Base-by-base conservation (phyloP, 2,329 filamentous ascomycete species). In the Ophiosphaerella narmari region DNA sequence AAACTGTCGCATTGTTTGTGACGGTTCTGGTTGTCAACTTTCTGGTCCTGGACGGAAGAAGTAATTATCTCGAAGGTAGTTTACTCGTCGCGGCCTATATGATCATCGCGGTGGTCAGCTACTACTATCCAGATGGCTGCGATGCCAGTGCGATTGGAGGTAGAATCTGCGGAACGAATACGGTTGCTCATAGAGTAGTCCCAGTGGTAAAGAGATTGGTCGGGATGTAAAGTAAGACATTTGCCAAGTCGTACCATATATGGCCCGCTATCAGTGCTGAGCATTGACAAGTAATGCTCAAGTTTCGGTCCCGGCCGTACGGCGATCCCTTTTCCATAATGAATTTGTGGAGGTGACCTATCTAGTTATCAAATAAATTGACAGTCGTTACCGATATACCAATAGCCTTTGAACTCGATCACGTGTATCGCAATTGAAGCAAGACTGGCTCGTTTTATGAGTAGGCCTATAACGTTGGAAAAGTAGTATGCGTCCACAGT, bases 1-100 rank as follows among this genome's bases (percentile, higher is more conserved):
- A 85, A 67, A 85, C 82, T 2, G 76, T 91, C 18, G 87, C 89
- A 35, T 77, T 96, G 35, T 95, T 96, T 61, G 89, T 94, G 11
- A 86, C 90, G 2, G 89, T 90, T 0, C 83, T 96, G 36, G 80
- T 96, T 31, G 89, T 92, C 50, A 96, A 95, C 69, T 96, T 95
- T 68, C 75, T 96, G 37, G 90, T 95, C 41, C 81, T 87, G 16
- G 90, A 95, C 62, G 91, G 90, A 26, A 85, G 90, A 70, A 91
- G 87, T 55, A 90, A 93, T 62, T 94, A 90, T 77, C 80, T 93
- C 0, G 90, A 94, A 72, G 90, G 90, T 2, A 84, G 86, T 52
- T 75, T 93, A 50, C 73, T 94, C 31, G 88, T 91, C 44, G 89
- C 87, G 34, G 80, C 90, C 3, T 94, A 94, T 65, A 77, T 87